A percentile compares a stretch with the other conserved stretches of the same genome.
These are phyloP conservation scores for Fonsecaea erecta DNA, from an alignment of 2,329 filamentous ascomycete species.

Conservation along the genomic window DNA sequence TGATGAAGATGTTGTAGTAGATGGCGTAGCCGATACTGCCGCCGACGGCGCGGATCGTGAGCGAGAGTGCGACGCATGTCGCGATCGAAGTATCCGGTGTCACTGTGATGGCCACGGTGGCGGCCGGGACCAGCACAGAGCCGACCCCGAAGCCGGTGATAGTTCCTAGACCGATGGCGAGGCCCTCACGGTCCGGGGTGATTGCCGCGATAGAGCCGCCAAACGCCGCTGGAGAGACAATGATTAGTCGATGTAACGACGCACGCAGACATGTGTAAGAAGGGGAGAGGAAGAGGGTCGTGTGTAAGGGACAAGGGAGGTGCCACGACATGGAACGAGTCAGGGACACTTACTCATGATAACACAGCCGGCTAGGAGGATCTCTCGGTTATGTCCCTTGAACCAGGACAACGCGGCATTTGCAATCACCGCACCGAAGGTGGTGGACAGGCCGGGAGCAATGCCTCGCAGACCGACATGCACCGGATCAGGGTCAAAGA, in stretches of 20 bases:
- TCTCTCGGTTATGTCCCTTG: slow-evolving; percentile 28
- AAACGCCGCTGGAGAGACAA: slow-evolving; percentile 21
- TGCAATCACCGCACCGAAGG: slow-evolving; percentile 29
- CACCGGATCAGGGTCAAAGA: slow-evolving; percentile 32
- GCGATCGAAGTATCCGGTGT: slow-evolving; percentile 68
- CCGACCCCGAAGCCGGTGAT: slow-evolving; percentile 69
- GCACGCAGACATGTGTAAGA: neutral
- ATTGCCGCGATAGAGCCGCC: slow-evolving; percentile 58
- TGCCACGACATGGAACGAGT: neutral
- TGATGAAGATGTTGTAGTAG: slow-evolving; percentile 58
- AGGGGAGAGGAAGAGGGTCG: neutral
- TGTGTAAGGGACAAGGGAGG: neutral
- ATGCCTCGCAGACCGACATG: slow-evolving; percentile 30
- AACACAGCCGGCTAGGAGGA: slow-evolving; percentile 21
- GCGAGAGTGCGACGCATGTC: slow-evolving; percentile 69
- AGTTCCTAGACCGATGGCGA: slow-evolving; percentile 62
- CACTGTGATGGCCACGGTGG: slow-evolving; percentile 32
- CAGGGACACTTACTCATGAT: slow-evolving; percentile 28
- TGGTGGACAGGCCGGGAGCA: slow-evolving; percentile 27
- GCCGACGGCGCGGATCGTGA: slow-evolving; percentile 70
- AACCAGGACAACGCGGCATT: slow-evolving; percentile 30
- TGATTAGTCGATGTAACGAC: neutral
- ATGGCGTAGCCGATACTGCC: slow-evolving; percentile 67
- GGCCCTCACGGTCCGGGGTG: slow-evolving; percentile 56
- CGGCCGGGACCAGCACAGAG: slow-evolving; percentile 53